Percentiles rank a stretch among this genome's conserved stretches.
phyloP scores from a whole-genome alignment of 305 asterid species.

The Solanum hybrid region DNA sequence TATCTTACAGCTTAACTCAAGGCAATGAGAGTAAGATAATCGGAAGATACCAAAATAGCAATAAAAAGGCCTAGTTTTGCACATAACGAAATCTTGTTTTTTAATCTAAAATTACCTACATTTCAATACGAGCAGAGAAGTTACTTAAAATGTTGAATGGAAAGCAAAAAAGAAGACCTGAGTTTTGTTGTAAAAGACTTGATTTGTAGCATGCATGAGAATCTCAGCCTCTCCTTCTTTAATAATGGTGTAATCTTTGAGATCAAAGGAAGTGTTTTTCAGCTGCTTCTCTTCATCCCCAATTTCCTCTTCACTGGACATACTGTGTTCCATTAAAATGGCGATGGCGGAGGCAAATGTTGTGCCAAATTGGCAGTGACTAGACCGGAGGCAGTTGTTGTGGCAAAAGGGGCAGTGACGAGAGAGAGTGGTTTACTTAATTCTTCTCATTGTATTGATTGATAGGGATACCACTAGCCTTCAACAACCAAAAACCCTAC shows the following conservation, averaged over 20 bases:
- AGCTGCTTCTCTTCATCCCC: constrained; percentile 4
- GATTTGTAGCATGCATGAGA: constrained; percentile 72
- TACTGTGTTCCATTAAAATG: neutral
- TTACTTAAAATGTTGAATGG: neutral
- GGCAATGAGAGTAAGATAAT: neutral
- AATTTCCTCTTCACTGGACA: constrained; percentile 1
- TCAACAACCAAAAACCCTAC: neutral
- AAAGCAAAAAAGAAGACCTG: constrained; percentile 38
- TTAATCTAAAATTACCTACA: neutral
- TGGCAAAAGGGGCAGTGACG: no score
- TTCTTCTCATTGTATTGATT: neutral
- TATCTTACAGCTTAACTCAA: neutral
- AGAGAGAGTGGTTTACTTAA: neutral
- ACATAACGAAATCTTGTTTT: neutral
- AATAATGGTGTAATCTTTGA: constrained; percentile 49
- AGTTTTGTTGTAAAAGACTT: constrained; percentile 79
- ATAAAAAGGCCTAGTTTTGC: neutral
- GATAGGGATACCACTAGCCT: neutral
- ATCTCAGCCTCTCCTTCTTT: constrained; percentile 96
- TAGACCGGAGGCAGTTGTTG: no score
- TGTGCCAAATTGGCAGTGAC: neutral
- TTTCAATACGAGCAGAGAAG: neutral
- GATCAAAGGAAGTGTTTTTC: constrained; percentile 30
- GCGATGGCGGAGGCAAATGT: neutral
- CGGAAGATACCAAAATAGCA: neutral